A percentile compares a stretch with the other conserved stretches of the same genome.
Evolutionary conservation across 2,329 filamentous ascomycete species (phyloP).

Genomic region (Neopestalotiopsis clavispora): DNA sequence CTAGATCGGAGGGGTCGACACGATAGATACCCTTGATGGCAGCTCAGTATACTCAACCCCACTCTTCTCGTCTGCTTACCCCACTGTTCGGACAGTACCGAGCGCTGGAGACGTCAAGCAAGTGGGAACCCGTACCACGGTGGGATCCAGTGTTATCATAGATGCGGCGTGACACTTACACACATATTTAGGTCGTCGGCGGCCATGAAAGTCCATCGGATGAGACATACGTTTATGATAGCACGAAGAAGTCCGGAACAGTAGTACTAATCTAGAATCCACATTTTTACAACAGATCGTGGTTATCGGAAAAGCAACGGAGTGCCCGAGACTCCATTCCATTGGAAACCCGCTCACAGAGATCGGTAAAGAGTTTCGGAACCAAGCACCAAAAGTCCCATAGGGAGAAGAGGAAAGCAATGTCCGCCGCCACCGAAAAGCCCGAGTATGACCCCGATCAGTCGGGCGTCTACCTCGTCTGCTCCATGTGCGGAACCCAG

Average conservation of each 20-base stretch:
- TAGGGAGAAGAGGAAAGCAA: neutral
- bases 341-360: too few species aligned
- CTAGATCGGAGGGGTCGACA: neutral
- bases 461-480: constrained; percentile 55
- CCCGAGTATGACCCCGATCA: constrained; percentile 25
- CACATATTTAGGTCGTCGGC: neutral
- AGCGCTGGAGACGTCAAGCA: neutral
- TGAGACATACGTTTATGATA: neutral
- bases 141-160: neutral
- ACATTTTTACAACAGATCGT: too few species aligned
- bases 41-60: neutral
- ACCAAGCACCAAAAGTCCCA: too few species aligned
- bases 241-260: neutral
- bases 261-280: too few species aligned
- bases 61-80: neutral
- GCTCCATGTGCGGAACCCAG: constrained; percentile 73
- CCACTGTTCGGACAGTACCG: constrained; percentile 7
- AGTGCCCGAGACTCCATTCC: neutral
- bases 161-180: neutral
- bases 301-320: too few species aligned
- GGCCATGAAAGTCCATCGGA: neutral
- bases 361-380: too few species aligned
- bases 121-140: neutral
- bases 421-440: constrained; percentile 3
- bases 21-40: neutral